Evolutionary conservation across 306 rosid genomes (phyloP), one percentile per base, ranked within the genome.

Genomic region (Vigna reflexopilosa): DNA sequence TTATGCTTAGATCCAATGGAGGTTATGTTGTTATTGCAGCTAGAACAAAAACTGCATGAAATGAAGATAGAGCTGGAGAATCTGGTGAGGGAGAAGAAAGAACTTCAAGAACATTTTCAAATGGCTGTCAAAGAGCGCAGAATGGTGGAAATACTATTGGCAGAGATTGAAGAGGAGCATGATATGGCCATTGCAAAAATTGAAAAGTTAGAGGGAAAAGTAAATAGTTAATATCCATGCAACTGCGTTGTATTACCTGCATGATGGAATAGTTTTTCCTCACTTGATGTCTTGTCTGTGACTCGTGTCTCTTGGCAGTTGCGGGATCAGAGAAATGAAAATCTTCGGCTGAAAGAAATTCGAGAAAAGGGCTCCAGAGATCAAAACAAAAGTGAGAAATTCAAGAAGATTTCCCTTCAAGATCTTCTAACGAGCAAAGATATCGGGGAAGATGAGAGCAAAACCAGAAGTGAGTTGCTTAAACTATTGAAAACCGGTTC

Each of bases 91-190:
- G 93, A 93, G 54, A 81, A 87, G 63, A 86, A 63, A 79, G 77
- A 88, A 56, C 85, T 91, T 70, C 81, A 87, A 64, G 81, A 84
- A 24, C 93, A 83, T 70, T 79, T 88, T 68, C 88, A 82, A 28
- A 22, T 80, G 70, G 88, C 88, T 55, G 77, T 89, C 64, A 82
- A 84, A 81, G 97, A 94, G 76, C 88, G 86, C 34, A 88, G 85
- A 84, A 85, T 86, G 90, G 73, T 85, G 93, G 94, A 89, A 73
- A 20, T 87, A 69, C 79, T 89, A 32, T 73, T 92, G 51, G 79
- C 85, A 17, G 92, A 92, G 64, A 89, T 92, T 75, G 97, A 89
- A 88, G 89, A 87, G 72, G 96, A 91, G 74, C 88, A 88, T 57
- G 95, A 89, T 62, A 84, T 88, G 73, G 93, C 93, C 42, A 79